Evolutionary conservation across 2,329 filamentous ascomycete genomes (phyloP), one percentile per base, ranked within the genome.

Genomic region (Ophiostoma himal-ulmi): DNA sequence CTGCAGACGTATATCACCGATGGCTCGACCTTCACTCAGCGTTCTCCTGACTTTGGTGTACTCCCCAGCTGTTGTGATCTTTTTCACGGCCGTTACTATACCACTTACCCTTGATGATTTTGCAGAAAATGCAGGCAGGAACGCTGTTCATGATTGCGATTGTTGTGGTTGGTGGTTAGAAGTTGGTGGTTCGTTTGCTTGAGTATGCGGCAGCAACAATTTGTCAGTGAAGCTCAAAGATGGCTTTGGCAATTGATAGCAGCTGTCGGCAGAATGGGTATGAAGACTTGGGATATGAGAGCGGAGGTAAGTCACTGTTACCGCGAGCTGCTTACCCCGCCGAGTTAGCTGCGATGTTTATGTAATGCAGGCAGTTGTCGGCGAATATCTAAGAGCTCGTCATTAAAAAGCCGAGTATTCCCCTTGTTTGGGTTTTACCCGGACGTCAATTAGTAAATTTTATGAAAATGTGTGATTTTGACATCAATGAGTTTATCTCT

Each of bases 61-160:
- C 13, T 17, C 13, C 26, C 57, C 13, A 26, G 13, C 26, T 20
- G n/a, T 10, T 48, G 44, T 48, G 44, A n/a, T 57, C n/a, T 26
- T 57, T 57, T 26, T 57, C 52, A 26, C 3, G 8, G 52, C 8
- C 22, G 22, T 57, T 26, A n/a, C 8, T 13, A 20, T 34, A 26
- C 39, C 62, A 74, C 77, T 72, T 77, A 84, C 94, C 94, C 86
- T 96, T 96, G 83, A 99, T 91, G 79, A 99, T 98, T 81, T 93
- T 96, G 86, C 95, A 99, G 84, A 99, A 99, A 78, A 98, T 93
- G 80, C 95, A 99, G 73, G 90, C 84, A 69, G 89, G 85, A 83
- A 87, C 86, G 72, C 75, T 82, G 71, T 74, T 78, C 52, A 62
- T 44, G 41, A 14, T 52, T 68, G 37, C 65, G 65, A n/a, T 8